Evolutionary conservation across 352 stramenopile genomes (phyloP).

Genomic region (Phytophthora niederhauseri): DNA sequence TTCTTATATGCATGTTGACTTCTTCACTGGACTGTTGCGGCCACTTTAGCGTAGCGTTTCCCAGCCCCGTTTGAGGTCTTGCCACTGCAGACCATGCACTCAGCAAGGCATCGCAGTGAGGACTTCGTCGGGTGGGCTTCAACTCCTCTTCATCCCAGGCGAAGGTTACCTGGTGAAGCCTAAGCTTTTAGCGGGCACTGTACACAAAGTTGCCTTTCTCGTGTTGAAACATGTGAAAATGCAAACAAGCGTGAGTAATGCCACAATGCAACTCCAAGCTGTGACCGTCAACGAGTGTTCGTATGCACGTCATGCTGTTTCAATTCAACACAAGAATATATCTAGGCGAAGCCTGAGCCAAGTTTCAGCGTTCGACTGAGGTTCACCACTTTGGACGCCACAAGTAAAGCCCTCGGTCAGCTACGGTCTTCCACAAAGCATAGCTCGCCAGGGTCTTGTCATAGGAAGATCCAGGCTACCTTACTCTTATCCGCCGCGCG

Average conservation of each 20-base stretch:
- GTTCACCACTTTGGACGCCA: background rate
- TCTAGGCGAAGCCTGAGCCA: background rate
- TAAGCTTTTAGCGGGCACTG: too few relatives aligned
- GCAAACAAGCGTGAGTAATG: slow-evolving; percentile 2
- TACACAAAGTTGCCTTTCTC: slow-evolving; percentile 1
- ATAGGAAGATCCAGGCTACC: background rate
- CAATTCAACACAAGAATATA: too few relatives aligned
- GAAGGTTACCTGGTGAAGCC: too few relatives aligned
- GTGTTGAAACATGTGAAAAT: slow-evolving; percentile 2
- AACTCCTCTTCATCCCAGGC: too few relatives aligned
- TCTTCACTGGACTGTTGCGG: background rate
- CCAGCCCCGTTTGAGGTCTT: background rate
- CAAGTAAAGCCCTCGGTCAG: background rate
- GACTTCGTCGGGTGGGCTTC: background rate
- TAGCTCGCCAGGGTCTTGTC: background rate
- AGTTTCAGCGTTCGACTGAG: slow-evolving; percentile 17
- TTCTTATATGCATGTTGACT: background rate
- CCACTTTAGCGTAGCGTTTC: background rate
- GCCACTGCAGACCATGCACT: background rate
- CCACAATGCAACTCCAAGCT: slow-evolving; percentile 1
- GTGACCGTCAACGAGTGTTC: slow-evolving; percentile 1
- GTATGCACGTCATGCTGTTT: slow-evolving; percentile 9
- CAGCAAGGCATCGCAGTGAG: background rate
- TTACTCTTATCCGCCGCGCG: slow-evolving; percentile 18
- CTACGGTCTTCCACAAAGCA: slow-evolving; percentile 6